These are phyloP conservation scores for Dactylorhiza incarnata DNA, from an alignment of 106 monocot species.

Conservation along the genomic window DNA sequence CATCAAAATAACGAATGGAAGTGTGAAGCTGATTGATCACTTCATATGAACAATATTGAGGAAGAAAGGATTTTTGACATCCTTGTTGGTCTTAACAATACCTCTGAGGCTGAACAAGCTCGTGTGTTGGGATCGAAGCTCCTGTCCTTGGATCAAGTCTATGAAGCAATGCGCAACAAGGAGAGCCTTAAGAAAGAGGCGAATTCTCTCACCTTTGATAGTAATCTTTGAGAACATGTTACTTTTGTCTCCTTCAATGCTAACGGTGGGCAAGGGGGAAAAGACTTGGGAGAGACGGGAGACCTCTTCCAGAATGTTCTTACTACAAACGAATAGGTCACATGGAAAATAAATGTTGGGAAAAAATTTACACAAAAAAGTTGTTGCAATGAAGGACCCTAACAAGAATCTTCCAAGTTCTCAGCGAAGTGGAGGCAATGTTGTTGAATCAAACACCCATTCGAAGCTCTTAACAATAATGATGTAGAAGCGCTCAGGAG, in stretches of 20 bases:
- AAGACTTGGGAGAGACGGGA: not conserved
- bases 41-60: no score
- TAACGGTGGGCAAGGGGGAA: not conserved
- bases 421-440: no score
- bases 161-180: not conserved
- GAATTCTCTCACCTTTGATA: not conserved
- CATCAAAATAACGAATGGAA: no score
- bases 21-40: no score
- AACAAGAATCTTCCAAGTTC: no score
- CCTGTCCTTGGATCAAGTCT: not conserved
- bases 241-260: no score
- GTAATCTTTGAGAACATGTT: not conserved
- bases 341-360: not conserved
- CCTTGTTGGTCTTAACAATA: not conserved
- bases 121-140: not conserved
- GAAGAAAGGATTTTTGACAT: not conserved
- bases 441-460: no score
- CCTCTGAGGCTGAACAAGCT: not conserved
- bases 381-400: no score
- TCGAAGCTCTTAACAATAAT: no score
- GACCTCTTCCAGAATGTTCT: not conserved
- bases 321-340: not conserved
- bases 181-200: not conserved
- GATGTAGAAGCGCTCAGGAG: no score
- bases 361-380: not conserved